These are phyloP conservation scores for Byssothecium circinans DNA, from an alignment of 2,329 filamentous ascomycete species.

Conservation along the genomic window DNA sequence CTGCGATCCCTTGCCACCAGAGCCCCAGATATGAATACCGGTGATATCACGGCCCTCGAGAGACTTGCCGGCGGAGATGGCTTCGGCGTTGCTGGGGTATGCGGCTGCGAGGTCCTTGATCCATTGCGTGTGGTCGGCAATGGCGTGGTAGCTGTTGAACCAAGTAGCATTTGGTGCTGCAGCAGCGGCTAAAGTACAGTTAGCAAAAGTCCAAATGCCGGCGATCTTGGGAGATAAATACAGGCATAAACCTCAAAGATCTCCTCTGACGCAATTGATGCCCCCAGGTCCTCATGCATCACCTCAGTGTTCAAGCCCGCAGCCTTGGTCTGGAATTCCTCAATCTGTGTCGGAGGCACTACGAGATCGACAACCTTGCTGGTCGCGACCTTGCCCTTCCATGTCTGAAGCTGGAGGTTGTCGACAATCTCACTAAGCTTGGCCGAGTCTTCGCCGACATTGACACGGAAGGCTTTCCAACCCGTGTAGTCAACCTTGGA, in stretches of 20 bases:
- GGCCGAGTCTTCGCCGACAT: slow-evolving; percentile 29
- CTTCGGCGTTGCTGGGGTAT: slow-evolving; percentile 39
- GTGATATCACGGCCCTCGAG: slow-evolving; percentile 41
- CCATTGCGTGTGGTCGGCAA: slow-evolving; percentile 41
- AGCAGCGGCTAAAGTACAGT: slow-evolving; percentile 25
- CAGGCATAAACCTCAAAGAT: slow-evolving; percentile 33
- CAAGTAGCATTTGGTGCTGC: slow-evolving; percentile 35
- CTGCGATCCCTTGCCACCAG: slow-evolving; percentile 41
- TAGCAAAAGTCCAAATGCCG: slow-evolving; percentile 13
- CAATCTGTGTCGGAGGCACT: slow-evolving; percentile 35
- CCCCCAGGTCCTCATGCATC: slow-evolving; percentile 43
- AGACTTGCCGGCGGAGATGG: slow-evolving; percentile 40
- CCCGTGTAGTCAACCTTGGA: slow-evolving; percentile 37
- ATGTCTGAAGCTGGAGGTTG: slow-evolving; percentile 35
- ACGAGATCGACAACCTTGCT: slow-evolving; percentile 41
- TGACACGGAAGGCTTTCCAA: slow-evolving; percentile 43
- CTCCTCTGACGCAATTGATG: slow-evolving; percentile 38
- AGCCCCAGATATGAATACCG: slow-evolving; percentile 45
- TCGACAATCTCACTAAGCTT: slow-evolving; percentile 33
- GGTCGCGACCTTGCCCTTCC: slow-evolving; percentile 38
- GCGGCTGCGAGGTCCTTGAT: slow-evolving; percentile 38
- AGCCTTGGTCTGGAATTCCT: slow-evolving; percentile 31
- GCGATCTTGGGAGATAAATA: slow-evolving; percentile 16
- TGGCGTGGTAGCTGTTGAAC: slow-evolving; percentile 42
- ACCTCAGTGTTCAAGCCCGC: slow-evolving; percentile 31